Evolutionary conservation across 306 rosid species (phyloP).

Genomic region (Castanea sativa): DNA sequence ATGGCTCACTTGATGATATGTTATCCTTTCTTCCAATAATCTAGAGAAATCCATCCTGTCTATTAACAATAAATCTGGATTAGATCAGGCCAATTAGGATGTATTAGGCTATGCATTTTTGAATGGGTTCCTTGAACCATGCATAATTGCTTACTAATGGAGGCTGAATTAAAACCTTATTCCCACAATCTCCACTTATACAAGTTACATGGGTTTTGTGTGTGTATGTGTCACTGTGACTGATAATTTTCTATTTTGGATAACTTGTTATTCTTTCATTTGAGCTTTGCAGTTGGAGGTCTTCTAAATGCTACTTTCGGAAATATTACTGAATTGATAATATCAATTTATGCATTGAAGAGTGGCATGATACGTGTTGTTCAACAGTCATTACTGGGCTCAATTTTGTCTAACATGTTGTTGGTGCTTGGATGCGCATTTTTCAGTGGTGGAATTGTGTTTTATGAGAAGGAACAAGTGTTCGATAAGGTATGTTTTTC

Average conservation of each 20-base stretch:
- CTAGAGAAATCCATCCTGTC: neutral
- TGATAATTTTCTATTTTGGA: neutral
- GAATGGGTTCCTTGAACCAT: neutral
- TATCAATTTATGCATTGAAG: conserved; percentile 77
- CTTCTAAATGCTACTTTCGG: conserved; percentile 88
- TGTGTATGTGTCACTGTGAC: neutral
- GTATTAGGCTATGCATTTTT: neutral
- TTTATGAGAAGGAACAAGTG: conserved; percentile 49
- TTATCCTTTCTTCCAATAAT: neutral
- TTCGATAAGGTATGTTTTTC: conserved; percentile 58
- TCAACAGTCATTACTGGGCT: conserved; percentile 82
- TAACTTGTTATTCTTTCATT: neutral
- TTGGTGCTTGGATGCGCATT: conserved; percentile 92
- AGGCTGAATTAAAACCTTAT: neutral
- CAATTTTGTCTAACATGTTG: conserved; percentile 86
- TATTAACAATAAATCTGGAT: neutral
- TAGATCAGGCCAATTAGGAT: neutral
- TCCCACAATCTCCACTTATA: neutral
- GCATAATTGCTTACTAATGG: neutral
- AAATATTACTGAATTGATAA: conserved; percentile 85
- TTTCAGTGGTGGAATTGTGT: conserved; percentile 75
- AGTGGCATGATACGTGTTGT: conserved; percentile 74
- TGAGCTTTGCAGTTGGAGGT: conserved; percentile 67
- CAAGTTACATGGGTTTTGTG: neutral
- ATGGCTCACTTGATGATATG: neutral